Conservation (phyloP, 345 rosid species). For the Eucalyptus regnans region DNA sequence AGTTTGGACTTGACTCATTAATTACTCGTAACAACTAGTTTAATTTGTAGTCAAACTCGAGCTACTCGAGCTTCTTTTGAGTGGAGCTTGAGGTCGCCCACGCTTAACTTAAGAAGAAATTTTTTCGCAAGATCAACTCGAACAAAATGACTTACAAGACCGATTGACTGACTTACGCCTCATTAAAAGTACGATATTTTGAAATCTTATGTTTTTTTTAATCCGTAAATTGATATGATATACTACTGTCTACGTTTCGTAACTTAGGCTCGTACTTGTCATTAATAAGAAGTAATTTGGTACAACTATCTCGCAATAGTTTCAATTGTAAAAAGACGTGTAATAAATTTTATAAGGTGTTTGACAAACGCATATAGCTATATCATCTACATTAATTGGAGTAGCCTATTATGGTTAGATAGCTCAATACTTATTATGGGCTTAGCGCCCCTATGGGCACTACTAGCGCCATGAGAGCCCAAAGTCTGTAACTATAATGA, state of each 20-base stretch:
- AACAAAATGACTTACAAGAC: background rate
- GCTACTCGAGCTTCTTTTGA: background rate
- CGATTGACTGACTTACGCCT: background rate
- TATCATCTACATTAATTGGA: background rate
- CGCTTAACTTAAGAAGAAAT: background rate
- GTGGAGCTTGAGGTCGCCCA: background rate
- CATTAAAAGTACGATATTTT: background rate
- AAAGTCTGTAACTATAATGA: background rate
- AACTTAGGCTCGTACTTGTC: background rate
- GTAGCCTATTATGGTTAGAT: background rate
- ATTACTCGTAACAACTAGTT: background rate
- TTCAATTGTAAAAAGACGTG: background rate
- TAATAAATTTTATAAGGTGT: background rate
- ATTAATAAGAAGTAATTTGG: background rate
- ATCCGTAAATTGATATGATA: background rate
- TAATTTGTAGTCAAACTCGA: background rate
- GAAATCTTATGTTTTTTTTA: background rate
- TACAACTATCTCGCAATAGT: background rate
- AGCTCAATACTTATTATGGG: background rate
- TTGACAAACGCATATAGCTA: background rate
- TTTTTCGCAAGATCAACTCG: background rate
- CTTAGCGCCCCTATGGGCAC: background rate
- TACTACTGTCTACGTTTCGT: background rate
- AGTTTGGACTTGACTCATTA: background rate
- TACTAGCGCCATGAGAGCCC: background rate